phyloP scores from a whole-genome alignment of 768 basidiomycete genomes.

The Pulveroboletus sp. region DNA sequence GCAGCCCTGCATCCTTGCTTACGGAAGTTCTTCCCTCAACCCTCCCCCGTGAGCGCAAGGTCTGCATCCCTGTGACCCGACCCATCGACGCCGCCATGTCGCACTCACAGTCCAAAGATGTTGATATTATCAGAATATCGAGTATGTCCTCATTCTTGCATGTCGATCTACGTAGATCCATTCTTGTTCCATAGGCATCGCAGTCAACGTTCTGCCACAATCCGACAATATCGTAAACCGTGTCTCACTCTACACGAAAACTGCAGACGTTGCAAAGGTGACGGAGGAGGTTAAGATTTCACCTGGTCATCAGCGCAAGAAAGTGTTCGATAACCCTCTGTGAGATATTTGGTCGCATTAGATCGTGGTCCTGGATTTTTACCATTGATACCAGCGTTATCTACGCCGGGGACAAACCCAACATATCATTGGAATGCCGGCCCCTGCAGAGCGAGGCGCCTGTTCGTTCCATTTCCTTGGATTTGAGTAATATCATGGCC shows the following conservation, averaged over 20 bases:
- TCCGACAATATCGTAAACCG: neutral
- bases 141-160: neutral
- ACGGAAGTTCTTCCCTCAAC: neutral
- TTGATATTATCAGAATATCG: neutral
- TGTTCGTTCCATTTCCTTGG: neutral
- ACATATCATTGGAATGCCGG: neutral
- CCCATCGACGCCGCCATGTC: neutral
- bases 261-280: too few species aligned
- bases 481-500: neutral
- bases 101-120: neutral
- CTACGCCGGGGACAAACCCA: neutral
- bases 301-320: neutral
- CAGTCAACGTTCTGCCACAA: neutral
- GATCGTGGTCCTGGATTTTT: neutral
- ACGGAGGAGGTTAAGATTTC: fast-evolving
- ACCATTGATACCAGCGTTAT: neutral
- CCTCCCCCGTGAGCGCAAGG: neutral
- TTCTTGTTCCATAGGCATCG: neutral
- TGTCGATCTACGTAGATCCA: neutral
- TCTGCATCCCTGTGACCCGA: neutral
- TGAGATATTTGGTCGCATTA: neutral
- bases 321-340: neutral
- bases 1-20: neutral
- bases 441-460: neutral
- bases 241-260: neutral